A percentile compares a stretch with the other conserved stretches of the same genome.
Conservation (phyloP, 1,284 basidiomycete genomes). For the Ceratobasidium sp. region DNA sequence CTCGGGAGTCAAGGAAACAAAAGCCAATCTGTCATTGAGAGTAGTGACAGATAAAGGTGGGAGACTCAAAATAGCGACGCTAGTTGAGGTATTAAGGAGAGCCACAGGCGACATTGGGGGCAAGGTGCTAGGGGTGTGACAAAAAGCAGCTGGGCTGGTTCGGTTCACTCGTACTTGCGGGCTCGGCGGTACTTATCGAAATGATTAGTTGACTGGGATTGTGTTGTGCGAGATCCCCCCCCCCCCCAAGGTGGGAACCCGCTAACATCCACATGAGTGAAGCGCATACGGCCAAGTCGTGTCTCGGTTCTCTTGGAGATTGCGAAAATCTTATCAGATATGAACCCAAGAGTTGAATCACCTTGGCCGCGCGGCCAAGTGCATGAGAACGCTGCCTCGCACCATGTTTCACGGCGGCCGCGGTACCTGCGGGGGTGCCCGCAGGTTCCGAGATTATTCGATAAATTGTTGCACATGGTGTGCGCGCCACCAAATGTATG, state of each 20-base stretch:
- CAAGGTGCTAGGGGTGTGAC: neutral
- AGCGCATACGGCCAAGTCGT: neutral
- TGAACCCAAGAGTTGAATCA: neutral
- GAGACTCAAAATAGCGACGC: neutral
- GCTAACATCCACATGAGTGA: neutral
- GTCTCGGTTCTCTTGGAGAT: neutral
- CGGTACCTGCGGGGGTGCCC: neutral
- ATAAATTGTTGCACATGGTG: neutral
- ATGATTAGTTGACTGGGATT: no score
- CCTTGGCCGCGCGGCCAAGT: neutral
- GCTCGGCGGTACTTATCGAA: neutral
- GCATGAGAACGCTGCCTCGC: neutral
- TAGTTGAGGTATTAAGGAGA: neutral
- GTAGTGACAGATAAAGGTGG: neutral
- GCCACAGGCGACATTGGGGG: conserved; percentile 2
- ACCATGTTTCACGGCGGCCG: neutral
- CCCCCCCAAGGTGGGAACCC: no score
- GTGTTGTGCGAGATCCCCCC: neutral
- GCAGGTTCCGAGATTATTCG: neutral
- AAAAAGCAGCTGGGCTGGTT: neutral
- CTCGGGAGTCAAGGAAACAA: conserved; percentile 22
- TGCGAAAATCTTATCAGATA: conserved; percentile 2
- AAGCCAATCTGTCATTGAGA: conserved; percentile 8
- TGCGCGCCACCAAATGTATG: no score
- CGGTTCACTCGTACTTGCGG: neutral